Base-by-base conservation (phyloP, 345 rosid genomes). In the Orychophragmus violaceus region DNA sequence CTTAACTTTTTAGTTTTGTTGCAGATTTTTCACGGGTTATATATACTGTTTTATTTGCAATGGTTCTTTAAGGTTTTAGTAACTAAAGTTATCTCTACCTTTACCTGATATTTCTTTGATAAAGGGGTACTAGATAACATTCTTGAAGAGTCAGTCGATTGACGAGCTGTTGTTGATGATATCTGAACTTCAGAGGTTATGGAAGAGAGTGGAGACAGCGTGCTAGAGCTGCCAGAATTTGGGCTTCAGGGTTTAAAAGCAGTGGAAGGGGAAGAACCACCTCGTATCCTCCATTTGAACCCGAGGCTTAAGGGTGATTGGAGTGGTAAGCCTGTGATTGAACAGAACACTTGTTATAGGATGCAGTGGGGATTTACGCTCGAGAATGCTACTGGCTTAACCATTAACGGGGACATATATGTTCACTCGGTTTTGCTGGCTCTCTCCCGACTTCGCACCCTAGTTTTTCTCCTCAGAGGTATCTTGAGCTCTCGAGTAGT, bases 71-170 rank as follows among this genome's bases (percentile, higher is more conserved):
- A n/a, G n/a, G n/a, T n/a, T n/a, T 37, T 6, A 1, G 22, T 64
- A 56, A n/a, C 67, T 73, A 24, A 59, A 3, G 25, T 1, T 52
- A 17, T 67, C 49, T 30, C 49, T 30, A 59, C 62, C 65, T 70
- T 44, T 52, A 21, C 67, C 82, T 90, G 99, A 8, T 94, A 88
- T 77, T 94, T 94, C 82, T 94, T 94, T 39, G 89, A 94, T 80
- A 90, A 94, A 76, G 79, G 68, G 80, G 88, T 87, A 78, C 88
- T 94, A 17, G 97, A 94, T 80, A 84, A 82, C 83, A 88, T 94
- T 79, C 96, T 90, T 48, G 97, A 94, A 74, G 96, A 94, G 77
- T 90, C 95, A 37, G 93, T 88, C 30, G 97, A 90, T 74, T 95
- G 86, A 53, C 82, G 80, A 8, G 95, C 88, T 81, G 93, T 87